These are phyloP conservation scores for Lodderomyces oxycetoniae DNA, from an alignment of 1,139 yeast species.

Conservation along the genomic window DNA sequence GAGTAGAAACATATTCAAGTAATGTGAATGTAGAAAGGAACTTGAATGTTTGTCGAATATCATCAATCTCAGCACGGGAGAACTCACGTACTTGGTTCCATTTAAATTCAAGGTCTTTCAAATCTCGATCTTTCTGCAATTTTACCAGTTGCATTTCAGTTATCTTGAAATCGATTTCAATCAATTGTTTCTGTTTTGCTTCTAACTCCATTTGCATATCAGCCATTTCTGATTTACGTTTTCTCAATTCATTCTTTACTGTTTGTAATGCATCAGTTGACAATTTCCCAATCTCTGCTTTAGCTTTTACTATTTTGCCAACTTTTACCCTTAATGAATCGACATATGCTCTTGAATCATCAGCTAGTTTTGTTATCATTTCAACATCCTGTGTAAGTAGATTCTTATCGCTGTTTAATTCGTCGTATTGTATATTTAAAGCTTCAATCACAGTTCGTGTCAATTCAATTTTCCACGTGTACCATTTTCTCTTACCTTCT, in stretches of 20 bases:
- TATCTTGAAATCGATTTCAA: neutral
- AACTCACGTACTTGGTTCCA: slow-evolving; percentile 8
- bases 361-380: neutral
- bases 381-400: neutral
- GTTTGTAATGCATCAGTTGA: slow-evolving; percentile 1
- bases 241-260: neutral
- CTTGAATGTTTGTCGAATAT: neutral
- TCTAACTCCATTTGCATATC: neutral
- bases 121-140: slow-evolving; percentile 13
- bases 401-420: slow-evolving; percentile 14
- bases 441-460: slow-evolving; percentile 34
- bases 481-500: slow-evolving; percentile 53
- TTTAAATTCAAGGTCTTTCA: slow-evolving; percentile 21
- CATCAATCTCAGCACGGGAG: neutral
- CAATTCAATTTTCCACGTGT: slow-evolving; percentile 52
- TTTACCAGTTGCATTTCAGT: slow-evolving; percentile 3
- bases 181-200: neutral
- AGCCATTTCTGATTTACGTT: slow-evolving; percentile 1
- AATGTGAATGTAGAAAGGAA: neutral
- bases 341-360: slow-evolving; percentile 20
- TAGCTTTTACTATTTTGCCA: neutral
- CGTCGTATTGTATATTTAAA: slow-evolving; percentile 25
- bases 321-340: slow-evolving; percentile 15
- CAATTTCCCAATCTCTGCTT: slow-evolving; percentile 1
- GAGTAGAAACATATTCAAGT: slow-evolving; percentile 5